phyloP scores from a whole-genome alignment of 129 eudicot genomes.

The Saposhnikovia divaricata region DNA sequence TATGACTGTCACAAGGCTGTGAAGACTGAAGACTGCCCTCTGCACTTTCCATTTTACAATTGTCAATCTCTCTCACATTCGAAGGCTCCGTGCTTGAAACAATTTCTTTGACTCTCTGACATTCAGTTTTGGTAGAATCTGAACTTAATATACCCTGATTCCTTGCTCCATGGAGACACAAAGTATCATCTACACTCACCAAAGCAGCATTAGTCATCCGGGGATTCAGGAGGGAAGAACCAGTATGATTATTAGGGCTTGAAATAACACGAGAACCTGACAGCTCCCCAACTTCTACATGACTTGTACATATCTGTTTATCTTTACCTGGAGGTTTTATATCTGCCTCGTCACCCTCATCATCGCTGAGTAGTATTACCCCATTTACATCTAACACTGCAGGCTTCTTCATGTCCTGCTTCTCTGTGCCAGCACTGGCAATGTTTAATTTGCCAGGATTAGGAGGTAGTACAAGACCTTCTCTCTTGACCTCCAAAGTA shows the following conservation, averaged over 20 bases:
- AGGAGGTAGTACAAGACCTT: constrained; percentile 13
- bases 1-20: constrained; percentile 23
- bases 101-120: constrained; percentile 26
- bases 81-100: constrained; percentile 5
- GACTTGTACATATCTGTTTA: constrained; percentile 11
- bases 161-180: constrained; percentile 8
- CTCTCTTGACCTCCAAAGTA: constrained; percentile 19
- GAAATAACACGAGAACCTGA: constrained; percentile 8
- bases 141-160: constrained; percentile 15
- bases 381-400: constrained; percentile 21
- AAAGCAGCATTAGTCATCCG: constrained; percentile 15
- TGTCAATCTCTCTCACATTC: constrained; percentile 12
- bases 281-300: constrained; percentile 7
- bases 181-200: constrained; percentile 15
- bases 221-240: not conserved
- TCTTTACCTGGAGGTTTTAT: constrained; percentile 15
- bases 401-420: constrained; percentile 25
- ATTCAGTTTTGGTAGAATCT: constrained; percentile 23
- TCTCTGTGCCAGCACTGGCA: constrained; percentile 11
- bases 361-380: constrained; percentile 75
- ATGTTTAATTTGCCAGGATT: not conserved
- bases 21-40: constrained; percentile 21
- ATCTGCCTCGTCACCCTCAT: constrained; percentile 49
- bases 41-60: constrained; percentile 19
- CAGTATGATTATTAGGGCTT: constrained; percentile 7